phyloP scores from a whole-genome alignment of 78 protist genomes.

The slime mould (Dictyostelium discoideum) region dicty_2.7 NC_007089.4:3333001-3333500 shows the following conservation, averaged over 20 bases:
- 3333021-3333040: no score
- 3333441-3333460: slow-evolving; percentile 38
- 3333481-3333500: slow-evolving; percentile 62
- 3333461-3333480: slow-evolving; percentile 65
- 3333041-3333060: background rate
- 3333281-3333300: slow-evolving; percentile 65
- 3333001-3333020: background rate
- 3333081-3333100: slow-evolving; percentile 79
- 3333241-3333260: slow-evolving; percentile 58
- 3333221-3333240: slow-evolving; percentile 65
- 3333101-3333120: slow-evolving; percentile 67
- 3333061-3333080: slow-evolving; percentile 9
- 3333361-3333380: no score
- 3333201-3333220: slow-evolving; percentile 82
- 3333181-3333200: slow-evolving; percentile 72
- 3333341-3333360: background rate
- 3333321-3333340: background rate
- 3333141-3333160: slow-evolving; percentile 36
- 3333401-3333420: background rate
- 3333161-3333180: slow-evolving; percentile 62
- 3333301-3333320: slow-evolving; percentile 35
- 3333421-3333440: background rate
- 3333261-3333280: slow-evolving; percentile 74
- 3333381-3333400: background rate
- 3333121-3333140: slow-evolving; percentile 79